Evolutionary conservation across 345 rosid genomes (phyloP), one percentile per base, ranked within the genome.

Genomic region (Melaleuca quinquenervia): DNA sequence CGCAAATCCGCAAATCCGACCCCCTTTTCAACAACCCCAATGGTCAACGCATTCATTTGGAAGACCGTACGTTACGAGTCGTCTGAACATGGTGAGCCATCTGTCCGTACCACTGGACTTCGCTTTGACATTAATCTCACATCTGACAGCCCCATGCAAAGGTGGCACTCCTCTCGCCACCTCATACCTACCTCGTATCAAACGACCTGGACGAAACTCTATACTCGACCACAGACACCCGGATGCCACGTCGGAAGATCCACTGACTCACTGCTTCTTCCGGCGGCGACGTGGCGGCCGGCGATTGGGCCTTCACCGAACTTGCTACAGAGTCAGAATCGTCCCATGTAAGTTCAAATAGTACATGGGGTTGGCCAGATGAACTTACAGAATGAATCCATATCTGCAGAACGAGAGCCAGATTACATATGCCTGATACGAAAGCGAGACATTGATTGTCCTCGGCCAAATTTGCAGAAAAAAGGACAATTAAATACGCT

Each of bases 151-250:
- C 6, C 22, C 76, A 32, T 14, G 45, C 45, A 64, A 16, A 64
- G 45, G 45, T 64, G 45, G 76, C 76, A 9, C 56, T 21, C 75
- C 1, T 7, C 16, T 27, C 15, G 21, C 10, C 6, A 62, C 21
- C 3, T 6, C 41, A 41, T 41, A 41, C 41, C 4, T n/a, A n/a
- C 2, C 14, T 27, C 0, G 7, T 56, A 56, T 56, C 12, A 12
- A 56, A 24, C 29, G 1, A 26, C 1, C 6, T n/a, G 2, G n/a
- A n/a, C 36, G 41, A 41, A 41, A 41, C 41, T 41, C n/a, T n/a
- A 22, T 58, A n/a, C 13, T 0, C 7, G 0, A n/a, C 8, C 3
- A 4, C 6, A 0, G 16, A 8, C 3, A 16, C 44, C 45, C 2
- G 6, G 8, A 64, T 10, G 45, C 24, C 76, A 16, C 45, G 24